Evolutionary conservation across 768 basidiomycete species (phyloP).

Genomic region (Collybia nuda): DNA sequence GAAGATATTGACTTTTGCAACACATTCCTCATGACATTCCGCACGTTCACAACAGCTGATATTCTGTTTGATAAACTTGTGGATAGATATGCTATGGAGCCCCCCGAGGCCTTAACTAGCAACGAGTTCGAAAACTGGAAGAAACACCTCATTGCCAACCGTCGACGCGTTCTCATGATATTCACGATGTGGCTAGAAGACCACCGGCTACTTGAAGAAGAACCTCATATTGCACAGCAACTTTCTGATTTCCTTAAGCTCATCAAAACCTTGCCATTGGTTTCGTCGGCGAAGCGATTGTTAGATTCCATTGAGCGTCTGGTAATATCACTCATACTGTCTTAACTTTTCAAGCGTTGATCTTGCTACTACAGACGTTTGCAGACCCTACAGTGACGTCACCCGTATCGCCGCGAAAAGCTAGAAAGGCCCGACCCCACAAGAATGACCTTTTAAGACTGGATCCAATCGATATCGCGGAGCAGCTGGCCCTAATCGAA

Average conservation of each 20-base stretch:
- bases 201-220: conserved; percentile 61
- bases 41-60: conserved; percentile 73
- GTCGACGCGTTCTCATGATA: conserved; percentile 56
- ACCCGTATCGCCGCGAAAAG: conserved; percentile 28
- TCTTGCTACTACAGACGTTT: conserved; percentile 36
- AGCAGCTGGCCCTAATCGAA: conserved; percentile 81
- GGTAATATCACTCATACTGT: conserved; percentile 33
- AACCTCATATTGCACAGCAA: conserved; percentile 56
- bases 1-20: conserved; percentile 41
- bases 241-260: conserved; percentile 55
- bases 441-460: conserved; percentile 65
- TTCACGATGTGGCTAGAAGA: conserved; percentile 64
- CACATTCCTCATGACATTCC: conserved; percentile 83
- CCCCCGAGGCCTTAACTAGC: conserved; percentile 46
- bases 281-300: conserved; percentile 46
- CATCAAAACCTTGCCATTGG: conserved; percentile 39
- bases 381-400: conserved; percentile 25
- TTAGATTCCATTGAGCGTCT: conserved; percentile 52
- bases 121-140: conserved; percentile 67
- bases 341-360: conserved; percentile 4
- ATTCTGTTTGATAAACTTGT: conserved; percentile 68
- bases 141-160: conserved; percentile 60
- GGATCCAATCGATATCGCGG: conserved; percentile 69
- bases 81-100: conserved; percentile 57
- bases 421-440: conserved; percentile 47